Conservation (phyloP, 768 basidiomycete species). For the Infundibulicybe gibba region DNA sequence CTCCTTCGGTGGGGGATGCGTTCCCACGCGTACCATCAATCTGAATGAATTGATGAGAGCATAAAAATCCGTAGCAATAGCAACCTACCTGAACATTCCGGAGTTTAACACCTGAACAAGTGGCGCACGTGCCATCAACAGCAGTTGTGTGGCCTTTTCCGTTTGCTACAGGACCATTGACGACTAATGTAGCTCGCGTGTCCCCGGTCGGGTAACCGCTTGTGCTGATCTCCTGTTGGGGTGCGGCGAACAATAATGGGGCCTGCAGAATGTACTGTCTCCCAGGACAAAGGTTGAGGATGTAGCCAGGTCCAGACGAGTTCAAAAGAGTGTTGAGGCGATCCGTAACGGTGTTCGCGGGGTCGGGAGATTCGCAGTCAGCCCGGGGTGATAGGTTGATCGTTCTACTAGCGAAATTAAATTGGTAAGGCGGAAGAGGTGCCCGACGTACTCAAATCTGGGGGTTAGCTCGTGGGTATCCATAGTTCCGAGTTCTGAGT, state of each 20-base stretch:
- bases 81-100: constrained; percentile 65
- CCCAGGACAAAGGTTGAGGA: constrained; percentile 62
- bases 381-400: not conserved
- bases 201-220: constrained; percentile 67
- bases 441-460: too few relatives aligned
- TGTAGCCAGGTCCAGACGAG: constrained; percentile 63
- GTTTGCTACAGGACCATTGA: constrained; percentile 59
- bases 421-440: too few relatives aligned
- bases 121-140: constrained; percentile 59
- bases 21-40: constrained; percentile 69
- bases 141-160: constrained; percentile 72
- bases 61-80: not conserved
- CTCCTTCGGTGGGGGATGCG: constrained; percentile 50
- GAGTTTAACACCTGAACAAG: constrained; percentile 57
- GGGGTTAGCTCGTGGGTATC: too few relatives aligned
- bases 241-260: constrained; percentile 62
- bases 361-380: constrained; percentile 43
- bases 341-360: constrained; percentile 58
- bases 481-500: too few relatives aligned
- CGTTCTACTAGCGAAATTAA: not conserved
- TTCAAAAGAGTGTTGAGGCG: constrained; percentile 63
- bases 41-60: constrained; percentile 28
- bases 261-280: constrained; percentile 60
- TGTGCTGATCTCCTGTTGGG: constrained; percentile 81
- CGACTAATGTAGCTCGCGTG: constrained; percentile 65